These are phyloP conservation scores for Teratosphaeria gauchensis DNA, from an alignment of 2,329 filamentous ascomycete genomes.

Conservation along the genomic window DNA sequence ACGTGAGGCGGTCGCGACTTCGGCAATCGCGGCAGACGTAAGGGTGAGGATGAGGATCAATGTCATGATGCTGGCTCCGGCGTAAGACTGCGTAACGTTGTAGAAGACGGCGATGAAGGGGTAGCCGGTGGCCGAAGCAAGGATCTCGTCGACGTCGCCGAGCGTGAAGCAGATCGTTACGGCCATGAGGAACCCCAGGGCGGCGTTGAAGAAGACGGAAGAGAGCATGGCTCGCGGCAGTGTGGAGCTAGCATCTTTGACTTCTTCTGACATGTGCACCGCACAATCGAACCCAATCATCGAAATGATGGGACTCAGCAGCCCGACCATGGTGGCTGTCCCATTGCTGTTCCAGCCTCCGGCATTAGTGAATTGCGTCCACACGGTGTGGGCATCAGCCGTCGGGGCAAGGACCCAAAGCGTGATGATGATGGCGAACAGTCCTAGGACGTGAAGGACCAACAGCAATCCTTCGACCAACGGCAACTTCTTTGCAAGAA, in stretches of 20 bases:
- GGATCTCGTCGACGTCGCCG: constrained; percentile 3
- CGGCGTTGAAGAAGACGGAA: constrained; percentile 24
- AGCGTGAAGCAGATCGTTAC: neutral
- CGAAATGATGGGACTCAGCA: constrained; percentile 21
- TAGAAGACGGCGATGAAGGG: constrained; percentile 6
- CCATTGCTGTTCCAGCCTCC: constrained; percentile 27
- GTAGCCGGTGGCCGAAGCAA: neutral
- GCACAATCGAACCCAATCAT: constrained; percentile 5
- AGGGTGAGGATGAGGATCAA: neutral
- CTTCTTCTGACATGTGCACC: constrained; percentile 21
- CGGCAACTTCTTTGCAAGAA: constrained; percentile 25
- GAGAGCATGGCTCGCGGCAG: constrained; percentile 23
- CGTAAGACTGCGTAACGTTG: constrained; percentile 8
- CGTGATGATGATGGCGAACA: constrained; percentile 1
- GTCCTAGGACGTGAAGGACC: neutral
- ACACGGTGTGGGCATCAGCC: constrained; percentile 19
- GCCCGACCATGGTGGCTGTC: constrained; percentile 24
- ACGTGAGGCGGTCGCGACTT: neutral
- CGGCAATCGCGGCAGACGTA: constrained; percentile 1
- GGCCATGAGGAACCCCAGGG: constrained; percentile 23
- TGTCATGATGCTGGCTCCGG: constrained; percentile 4
- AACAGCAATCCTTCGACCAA: constrained; percentile 31
- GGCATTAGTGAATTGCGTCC: constrained; percentile 27
- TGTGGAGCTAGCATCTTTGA: constrained; percentile 19
- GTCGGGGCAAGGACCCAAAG: constrained; percentile 10